Percentiles rank a stretch among this genome's conserved stretches.
phyloP scores from a whole-genome alignment of 2,329 filamentous ascomycete species.

The Botryotinia narcissicola region DNA sequence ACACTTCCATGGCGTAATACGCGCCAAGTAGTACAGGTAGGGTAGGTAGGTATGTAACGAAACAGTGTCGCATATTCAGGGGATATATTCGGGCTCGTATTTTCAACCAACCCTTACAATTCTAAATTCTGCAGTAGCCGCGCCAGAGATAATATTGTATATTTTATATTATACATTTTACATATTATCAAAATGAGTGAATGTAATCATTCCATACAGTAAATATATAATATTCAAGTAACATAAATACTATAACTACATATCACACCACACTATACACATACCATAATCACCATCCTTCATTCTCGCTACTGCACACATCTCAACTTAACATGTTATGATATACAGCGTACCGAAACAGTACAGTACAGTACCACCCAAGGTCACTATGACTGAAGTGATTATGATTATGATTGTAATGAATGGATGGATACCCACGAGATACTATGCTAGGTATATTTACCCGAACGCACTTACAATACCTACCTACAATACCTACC shows the following conservation, averaged over 20 bases:
- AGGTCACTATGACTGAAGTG: not conserved
- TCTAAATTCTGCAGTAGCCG: not conserved
- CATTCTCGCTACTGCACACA: not conserved
- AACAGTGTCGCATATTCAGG: not conserved
- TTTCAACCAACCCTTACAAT: not conserved
- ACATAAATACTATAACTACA: too few relatives aligned
- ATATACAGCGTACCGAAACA: too few relatives aligned
- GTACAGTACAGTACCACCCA: not conserved
- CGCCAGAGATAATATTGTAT: too few relatives aligned
- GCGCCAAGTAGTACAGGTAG: not conserved
- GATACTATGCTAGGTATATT: too few relatives aligned
- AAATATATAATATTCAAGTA: not conserved
- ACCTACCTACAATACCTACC: too few relatives aligned
- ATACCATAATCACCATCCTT: not conserved
- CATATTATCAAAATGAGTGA: too few relatives aligned
- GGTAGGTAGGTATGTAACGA: too few relatives aligned
- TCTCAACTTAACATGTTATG: not conserved
- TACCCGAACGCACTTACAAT: not conserved
- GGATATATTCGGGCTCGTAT: not conserved
- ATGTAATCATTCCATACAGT: not conserved
- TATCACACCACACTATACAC: not conserved
- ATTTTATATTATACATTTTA: too few relatives aligned
- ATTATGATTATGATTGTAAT: too few relatives aligned
- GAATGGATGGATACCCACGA: too few relatives aligned
- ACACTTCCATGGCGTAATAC: not conserved